Conservation (phyloP, 148 eudicot genomes). For the Selenicereus undatus region DNA sequence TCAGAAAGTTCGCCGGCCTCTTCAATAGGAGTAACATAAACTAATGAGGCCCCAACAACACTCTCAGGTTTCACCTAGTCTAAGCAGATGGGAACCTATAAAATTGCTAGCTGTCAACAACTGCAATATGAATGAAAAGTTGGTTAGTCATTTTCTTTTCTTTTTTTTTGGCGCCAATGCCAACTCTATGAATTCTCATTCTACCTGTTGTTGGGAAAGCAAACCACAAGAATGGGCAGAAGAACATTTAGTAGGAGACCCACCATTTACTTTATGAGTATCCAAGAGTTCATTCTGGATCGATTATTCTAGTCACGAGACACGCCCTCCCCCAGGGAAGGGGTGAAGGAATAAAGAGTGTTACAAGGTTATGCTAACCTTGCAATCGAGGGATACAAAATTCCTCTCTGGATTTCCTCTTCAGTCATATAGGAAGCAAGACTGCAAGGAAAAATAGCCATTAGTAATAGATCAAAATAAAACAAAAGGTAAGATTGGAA, state of each 20-base stretch:
- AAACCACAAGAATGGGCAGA: neutral
- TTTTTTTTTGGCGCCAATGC: neutral
- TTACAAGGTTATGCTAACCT: slow-evolving; percentile 39
- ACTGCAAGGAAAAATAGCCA: slow-evolving; percentile 41
- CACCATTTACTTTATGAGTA: no score
- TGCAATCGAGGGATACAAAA: slow-evolving; percentile 71
- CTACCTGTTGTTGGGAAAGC: neutral
- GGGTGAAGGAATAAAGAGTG: neutral
- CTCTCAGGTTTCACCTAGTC: neutral
- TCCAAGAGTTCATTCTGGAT: neutral
- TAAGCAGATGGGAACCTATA: neutral
- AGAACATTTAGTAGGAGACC: no score
- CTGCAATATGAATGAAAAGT: neutral
- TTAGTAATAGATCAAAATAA: slow-evolving; percentile 9
- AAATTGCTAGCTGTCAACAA: neutral
- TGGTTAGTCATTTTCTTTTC: neutral
- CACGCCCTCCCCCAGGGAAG: no score
- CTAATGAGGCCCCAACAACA: neutral
- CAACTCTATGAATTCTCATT: neutral
- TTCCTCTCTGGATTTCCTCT: slow-evolving; percentile 73
- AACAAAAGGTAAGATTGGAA: neutral
- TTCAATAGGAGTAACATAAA: neutral
- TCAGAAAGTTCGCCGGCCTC: neutral
- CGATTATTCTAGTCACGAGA: neutral
- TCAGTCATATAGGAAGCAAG: slow-evolving; percentile 93